A percentile compares a stretch with the other conserved stretches of the same genome.
phyloP scores from a whole-genome alignment of 2,329 filamentous ascomycete genomes.

The Coniochaeta hoffmannii region DNA sequence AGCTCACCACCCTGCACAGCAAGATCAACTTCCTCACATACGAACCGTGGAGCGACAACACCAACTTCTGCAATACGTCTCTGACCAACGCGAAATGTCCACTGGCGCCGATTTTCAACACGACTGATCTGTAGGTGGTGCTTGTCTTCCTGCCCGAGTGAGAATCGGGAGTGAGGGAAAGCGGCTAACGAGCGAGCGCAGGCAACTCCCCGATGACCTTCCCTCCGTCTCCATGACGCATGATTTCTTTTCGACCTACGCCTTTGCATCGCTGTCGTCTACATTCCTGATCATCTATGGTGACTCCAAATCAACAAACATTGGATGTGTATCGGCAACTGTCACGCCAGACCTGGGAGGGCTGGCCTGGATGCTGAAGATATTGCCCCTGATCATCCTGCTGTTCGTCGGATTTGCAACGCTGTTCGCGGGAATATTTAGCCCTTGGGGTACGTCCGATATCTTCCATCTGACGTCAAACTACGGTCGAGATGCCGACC shows the following conservation, averaged over 20 bases:
- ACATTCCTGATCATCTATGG: conserved; percentile 71
- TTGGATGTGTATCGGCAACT: conserved; percentile 76
- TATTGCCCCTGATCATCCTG: conserved; percentile 71
- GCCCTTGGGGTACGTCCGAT: conserved; percentile 88
- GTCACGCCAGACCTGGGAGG: conserved; percentile 77
- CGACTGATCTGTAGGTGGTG: conserved; percentile 28
- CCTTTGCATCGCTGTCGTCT: conserved; percentile 74
- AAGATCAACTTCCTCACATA: conserved; percentile 72
- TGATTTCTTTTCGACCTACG: conserved; percentile 73
- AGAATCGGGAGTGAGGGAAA: not conserved
- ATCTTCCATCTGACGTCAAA: conserved; percentile 97
- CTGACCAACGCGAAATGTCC: conserved; percentile 63
- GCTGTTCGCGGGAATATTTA: conserved; percentile 75
- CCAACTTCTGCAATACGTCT: conserved; percentile 59
- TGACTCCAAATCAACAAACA: conserved; percentile 50
- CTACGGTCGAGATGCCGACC: conserved; percentile 87
- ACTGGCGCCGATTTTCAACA: conserved; percentile 62
- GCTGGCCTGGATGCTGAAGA: conserved; percentile 62
- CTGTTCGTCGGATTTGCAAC: conserved; percentile 77
- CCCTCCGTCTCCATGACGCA: conserved; percentile 69
- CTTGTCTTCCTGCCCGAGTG: not conserved
- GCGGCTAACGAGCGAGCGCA: not conserved
- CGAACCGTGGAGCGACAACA: conserved; percentile 49
- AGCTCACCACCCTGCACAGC: conserved; percentile 65
- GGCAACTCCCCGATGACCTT: conserved; percentile 38